Evolutionary conservation across 2,329 filamentous ascomycete genomes (phyloP).

Genomic region (Diaporthe sp.): DNA sequence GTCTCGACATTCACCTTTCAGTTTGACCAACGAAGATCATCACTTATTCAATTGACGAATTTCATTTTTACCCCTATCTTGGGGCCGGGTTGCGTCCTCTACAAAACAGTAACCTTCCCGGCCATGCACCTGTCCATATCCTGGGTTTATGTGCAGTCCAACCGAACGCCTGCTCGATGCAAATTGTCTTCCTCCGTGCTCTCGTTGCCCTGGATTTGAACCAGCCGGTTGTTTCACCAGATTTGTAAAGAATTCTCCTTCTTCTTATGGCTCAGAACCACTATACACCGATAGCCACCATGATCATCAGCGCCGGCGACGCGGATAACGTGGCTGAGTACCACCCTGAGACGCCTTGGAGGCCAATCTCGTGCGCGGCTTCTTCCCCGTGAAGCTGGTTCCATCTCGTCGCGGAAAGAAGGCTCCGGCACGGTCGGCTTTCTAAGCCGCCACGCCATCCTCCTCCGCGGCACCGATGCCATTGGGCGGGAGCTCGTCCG

Average conservation of each 20-base stretch:
- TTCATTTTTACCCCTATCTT: neutral
- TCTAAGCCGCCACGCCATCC: slow-evolving; percentile 24
- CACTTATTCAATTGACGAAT: neutral
- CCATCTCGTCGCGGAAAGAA: too few species aligned
- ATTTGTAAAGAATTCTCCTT: neutral
- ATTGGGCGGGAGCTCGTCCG: slow-evolving; percentile 48
- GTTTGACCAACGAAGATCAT: neutral
- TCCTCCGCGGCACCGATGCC: slow-evolving; percentile 33
- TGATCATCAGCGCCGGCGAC: neutral
- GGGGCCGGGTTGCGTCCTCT: neutral
- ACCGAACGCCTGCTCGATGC: slow-evolving; percentile 37
- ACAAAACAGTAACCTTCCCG: neutral
- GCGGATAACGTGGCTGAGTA: neutral
- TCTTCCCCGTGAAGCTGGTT: neutral
- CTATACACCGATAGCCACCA: neutral
- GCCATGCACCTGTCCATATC: slow-evolving; percentile 2
- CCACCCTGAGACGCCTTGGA: neutral
- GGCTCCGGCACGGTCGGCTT: neutral
- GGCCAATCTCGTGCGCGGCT: neutral
- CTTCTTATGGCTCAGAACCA: neutral
- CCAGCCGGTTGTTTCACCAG: neutral
- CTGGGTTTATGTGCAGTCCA: neutral
- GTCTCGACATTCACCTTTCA: neutral
- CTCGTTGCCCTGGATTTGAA: neutral
- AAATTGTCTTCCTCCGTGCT: neutral